Conservation (phyloP, 192 early-diverging fungal genomes). For the Phlyctochytrium arcticum region DNA sequence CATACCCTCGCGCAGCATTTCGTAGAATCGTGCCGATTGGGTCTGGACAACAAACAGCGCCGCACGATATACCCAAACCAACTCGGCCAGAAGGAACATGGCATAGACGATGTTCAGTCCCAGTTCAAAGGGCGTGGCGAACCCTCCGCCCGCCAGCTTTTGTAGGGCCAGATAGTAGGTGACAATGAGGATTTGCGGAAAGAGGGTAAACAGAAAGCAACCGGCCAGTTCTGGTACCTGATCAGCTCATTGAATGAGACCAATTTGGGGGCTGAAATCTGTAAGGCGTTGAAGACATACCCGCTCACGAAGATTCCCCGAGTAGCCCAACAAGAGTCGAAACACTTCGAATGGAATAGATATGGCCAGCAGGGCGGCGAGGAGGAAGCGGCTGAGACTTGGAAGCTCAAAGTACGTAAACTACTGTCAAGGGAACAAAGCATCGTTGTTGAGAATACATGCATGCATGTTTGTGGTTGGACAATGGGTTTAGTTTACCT, state of each 20-base stretch:
- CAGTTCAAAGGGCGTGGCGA: slow-evolving; percentile 25
- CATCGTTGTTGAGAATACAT: too few relatives aligned
- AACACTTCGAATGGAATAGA: slow-evolving; percentile 30
- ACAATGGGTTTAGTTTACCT: too few relatives aligned
- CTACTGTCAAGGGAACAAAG: too few relatives aligned
- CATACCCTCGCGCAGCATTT: too few relatives aligned
- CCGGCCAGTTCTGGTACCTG: slow-evolving; percentile 42
- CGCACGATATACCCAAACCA: slow-evolving; percentile 18
- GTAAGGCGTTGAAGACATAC: too few relatives aligned
- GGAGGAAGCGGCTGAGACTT: slow-evolving; percentile 24
- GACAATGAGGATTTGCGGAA: slow-evolving; percentile 32
- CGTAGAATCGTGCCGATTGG: slow-evolving; percentile 34
- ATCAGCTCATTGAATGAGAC: too few relatives aligned
- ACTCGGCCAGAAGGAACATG: slow-evolving; percentile 25
- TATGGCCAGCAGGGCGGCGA: slow-evolving; percentile 17
- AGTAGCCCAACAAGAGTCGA: slow-evolving; percentile 37
- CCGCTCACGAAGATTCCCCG: slow-evolving; percentile 36
- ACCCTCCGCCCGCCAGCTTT: slow-evolving; percentile 12
- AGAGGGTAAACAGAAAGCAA: slow-evolving; percentile 32
- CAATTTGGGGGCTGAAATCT: not conserved
- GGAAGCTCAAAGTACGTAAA: slow-evolving; percentile 18
- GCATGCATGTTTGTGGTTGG: slow-evolving; percentile 12
- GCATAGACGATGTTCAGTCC: slow-evolving; percentile 30
- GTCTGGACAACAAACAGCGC: slow-evolving; percentile 23
- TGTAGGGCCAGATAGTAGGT: slow-evolving; percentile 32